Percentiles rank a stretch among this genome's conserved stretches.
Evolutionary conservation across 1,284 basidiomycete species (phyloP).

Genomic region (Ceratobasidium sp.): DNA sequence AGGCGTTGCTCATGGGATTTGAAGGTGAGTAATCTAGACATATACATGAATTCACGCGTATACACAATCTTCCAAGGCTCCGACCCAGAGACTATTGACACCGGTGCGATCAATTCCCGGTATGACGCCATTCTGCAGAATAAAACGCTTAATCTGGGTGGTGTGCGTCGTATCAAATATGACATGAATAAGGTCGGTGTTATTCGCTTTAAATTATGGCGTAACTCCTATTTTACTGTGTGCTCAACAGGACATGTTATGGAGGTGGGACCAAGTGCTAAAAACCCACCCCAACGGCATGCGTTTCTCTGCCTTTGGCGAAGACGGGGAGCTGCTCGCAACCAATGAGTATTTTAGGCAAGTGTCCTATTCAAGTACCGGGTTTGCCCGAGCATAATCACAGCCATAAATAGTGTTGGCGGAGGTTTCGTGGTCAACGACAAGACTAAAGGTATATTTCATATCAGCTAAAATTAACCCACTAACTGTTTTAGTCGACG

Average conservation of each 20-base stretch:
- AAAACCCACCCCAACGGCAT: constrained; percentile 84
- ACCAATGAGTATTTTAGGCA: constrained; percentile 94
- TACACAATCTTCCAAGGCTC: constrained; percentile 61
- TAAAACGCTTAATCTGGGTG: constrained; percentile 76
- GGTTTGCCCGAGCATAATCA: constrained; percentile 49
- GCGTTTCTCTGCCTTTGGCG: constrained; percentile 87
- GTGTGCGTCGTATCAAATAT: constrained; percentile 78
- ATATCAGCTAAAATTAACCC: neutral
- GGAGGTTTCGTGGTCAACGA: constrained; percentile 92
- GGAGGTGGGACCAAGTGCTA: constrained; percentile 86
- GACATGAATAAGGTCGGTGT: constrained; percentile 71
- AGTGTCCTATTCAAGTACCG: constrained; percentile 49
- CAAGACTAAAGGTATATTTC: constrained; percentile 75
- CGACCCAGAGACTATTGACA: constrained; percentile 87
- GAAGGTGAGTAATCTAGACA: constrained; percentile 66
- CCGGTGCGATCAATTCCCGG: constrained; percentile 77
- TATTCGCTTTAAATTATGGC: neutral
- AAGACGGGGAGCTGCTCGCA: constrained; percentile 85
- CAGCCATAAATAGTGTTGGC: constrained; percentile 63
- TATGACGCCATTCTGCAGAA: constrained; percentile 76
- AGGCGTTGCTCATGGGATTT: constrained; percentile 90
- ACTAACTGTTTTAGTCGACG: constrained; percentile 68
- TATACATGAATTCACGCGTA: neutral
- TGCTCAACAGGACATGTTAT: constrained; percentile 75
- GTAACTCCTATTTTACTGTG: neutral